Evolutionary conservation across 73 alveolate genomes (phyloP), one percentile per base, ranked within the genome.

Genomic region (Paramecium octaurelia): DNA sequence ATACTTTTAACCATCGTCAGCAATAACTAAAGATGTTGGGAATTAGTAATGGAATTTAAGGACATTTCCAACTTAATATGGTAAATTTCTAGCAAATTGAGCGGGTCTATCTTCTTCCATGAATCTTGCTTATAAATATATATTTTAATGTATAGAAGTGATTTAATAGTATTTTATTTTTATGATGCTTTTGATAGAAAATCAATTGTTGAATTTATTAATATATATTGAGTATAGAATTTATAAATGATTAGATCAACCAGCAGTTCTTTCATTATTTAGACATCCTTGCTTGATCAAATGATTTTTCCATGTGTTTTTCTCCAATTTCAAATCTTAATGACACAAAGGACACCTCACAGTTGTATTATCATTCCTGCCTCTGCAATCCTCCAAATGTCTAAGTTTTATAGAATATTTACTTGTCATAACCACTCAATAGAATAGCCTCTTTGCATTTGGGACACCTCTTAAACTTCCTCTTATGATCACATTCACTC

Each of bases 271-370:
- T 83, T 97, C 99, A 94, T 97, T 97, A 75, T 97, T 97, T 2
- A 96, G 95, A 85, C 99, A 97, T 24, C 93, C 96, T 93, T 97
- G 93, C 58, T 92, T 93, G 1, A 97, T 92, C 24, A 97, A 90
- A 93, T 97, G 99, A 77, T 95, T 95, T 93, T 95, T 96, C 99
- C 99, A 97, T 27, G 99, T 99, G 71, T 96, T 94, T 42, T 95
- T 97, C 68, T 93, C 92, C 48, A 98, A 97, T 48, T 96, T 95
- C 50, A 97, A 89, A 93, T 98, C 99, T 80, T 69, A 70, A 93
- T 98, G 99, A 88, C 99, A 98, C 44, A 98, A 96, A 16, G 99
- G 99, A 89, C 99, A 98, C 92, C 99, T 95, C 58, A 92, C 93
- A 8, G 99, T 95, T 23, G 89, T 96, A 43, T 87, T 92, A 38